Base-by-base conservation (phyloP, 1,284 basidiomycete species). In the Erythrobasidium hasegawianum region DNA sequence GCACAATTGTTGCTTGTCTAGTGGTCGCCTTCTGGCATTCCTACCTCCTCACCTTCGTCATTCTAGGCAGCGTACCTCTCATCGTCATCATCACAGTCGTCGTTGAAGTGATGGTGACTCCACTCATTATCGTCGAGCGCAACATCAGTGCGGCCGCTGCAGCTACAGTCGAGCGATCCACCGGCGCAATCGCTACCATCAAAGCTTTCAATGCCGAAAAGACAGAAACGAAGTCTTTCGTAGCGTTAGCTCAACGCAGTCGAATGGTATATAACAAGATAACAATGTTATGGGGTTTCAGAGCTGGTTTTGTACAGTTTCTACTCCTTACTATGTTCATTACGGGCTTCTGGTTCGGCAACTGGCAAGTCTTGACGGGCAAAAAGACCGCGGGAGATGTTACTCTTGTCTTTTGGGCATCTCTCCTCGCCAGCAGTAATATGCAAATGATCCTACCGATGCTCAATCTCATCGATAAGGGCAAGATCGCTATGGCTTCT, bases 361-460 rank as follows among this genome's bases (percentile, higher is more conserved):
- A 88, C 1, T 87, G 88, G 74, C 83, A 97, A 59, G 90, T 98
- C 13, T 80, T 85, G 24, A 81, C 86, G n/a, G 88, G 88, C 3
- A 84, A 82, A 66, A 81, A 85, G 59, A 80, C 79, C 1, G 81
- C 88, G 0, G 90, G 89, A 2, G 83, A 87, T 56, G 89, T 97
- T 70, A 93, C 94, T 86, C 87, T 89, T 27, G 91, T 95, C 53
- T 98, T 98, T 77, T 97, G 94, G 91, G 90, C 94, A 0, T 92
- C 90, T 75, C 81, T 97, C 50, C 87, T 97, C 64, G 91, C 90
- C 0, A 88, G 87, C 2, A 86, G 83, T 73, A 90, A 90, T 75
- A 78, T 97, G 4, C 91, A 96, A 76, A 85, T 87, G 82, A 85
- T 86, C 73, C 85, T 97, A 4, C 89, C 90, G 0, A 85, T 88